Conservation (phyloP, 352 stramenopile genomes). For the Phytophthora citrophthora region DNA sequence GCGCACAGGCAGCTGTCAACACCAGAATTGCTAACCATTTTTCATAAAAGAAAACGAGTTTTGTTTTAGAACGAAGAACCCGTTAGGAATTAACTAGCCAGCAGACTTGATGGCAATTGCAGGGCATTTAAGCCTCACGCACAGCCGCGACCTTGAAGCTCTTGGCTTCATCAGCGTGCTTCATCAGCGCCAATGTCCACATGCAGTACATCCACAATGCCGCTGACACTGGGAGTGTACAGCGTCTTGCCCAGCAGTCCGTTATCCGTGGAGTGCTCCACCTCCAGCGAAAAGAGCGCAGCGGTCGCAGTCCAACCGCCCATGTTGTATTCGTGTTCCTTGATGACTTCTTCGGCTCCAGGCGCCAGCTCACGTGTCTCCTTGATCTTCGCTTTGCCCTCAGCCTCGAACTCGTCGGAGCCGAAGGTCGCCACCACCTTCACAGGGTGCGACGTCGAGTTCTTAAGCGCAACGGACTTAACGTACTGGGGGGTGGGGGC, state of each 20-base stretch:
- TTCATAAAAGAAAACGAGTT: slow-evolving; percentile 27
- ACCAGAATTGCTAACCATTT: slow-evolving; percentile 30
- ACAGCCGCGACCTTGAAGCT: slow-evolving; percentile 52
- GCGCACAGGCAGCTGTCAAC: slow-evolving; percentile 19
- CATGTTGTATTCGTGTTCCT: slow-evolving; percentile 85
- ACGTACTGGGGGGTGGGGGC: slow-evolving; percentile 68
- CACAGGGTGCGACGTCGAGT: slow-evolving; percentile 61
- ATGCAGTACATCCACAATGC: slow-evolving; percentile 67
- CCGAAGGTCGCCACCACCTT: slow-evolving; percentile 72
- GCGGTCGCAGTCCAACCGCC: slow-evolving; percentile 71
- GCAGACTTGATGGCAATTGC: too few relatives aligned
- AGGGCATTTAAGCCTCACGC: slow-evolving; percentile 38
- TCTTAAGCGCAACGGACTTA: slow-evolving; percentile 78
- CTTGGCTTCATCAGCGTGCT: slow-evolving; percentile 32
- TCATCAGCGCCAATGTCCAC: slow-evolving; percentile 60
- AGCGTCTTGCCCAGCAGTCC: slow-evolving; percentile 41
- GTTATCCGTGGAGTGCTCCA: slow-evolving; percentile 42
- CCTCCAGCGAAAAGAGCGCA: slow-evolving; percentile 62
- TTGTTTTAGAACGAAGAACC: slow-evolving; percentile 30
- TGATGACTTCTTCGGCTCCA: slow-evolving; percentile 40
- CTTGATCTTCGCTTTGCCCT: slow-evolving; percentile 70
- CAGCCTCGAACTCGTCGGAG: slow-evolving; percentile 69
- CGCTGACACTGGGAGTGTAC: slow-evolving; percentile 62
- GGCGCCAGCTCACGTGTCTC: slow-evolving; percentile 61
- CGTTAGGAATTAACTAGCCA: too few relatives aligned